Conservation (phyloP, 2,329 filamentous ascomycete species). For the Nannizziopsis barbatae region DNA sequence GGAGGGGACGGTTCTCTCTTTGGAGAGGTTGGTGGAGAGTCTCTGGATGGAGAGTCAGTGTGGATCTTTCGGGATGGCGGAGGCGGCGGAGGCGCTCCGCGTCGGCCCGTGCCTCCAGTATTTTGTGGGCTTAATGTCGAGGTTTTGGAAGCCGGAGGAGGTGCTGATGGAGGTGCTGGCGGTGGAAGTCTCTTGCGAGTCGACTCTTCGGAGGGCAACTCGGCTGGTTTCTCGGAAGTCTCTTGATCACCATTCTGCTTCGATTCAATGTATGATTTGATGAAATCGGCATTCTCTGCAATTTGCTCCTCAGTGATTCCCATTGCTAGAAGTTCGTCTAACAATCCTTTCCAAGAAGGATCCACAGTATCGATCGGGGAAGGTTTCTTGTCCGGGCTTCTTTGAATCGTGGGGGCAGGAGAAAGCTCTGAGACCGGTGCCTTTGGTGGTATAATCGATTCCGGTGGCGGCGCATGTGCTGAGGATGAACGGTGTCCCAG, state of each 20-base stretch:
- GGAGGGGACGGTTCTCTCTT: slow-evolving; percentile 61
- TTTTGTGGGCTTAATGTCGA: slow-evolving; percentile 48
- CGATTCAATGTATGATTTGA: slow-evolving; percentile 55
- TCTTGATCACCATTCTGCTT: slow-evolving; percentile 43
- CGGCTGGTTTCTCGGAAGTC: slow-evolving; percentile 24
- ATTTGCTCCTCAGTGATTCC: slow-evolving; percentile 60
- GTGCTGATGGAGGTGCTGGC: slow-evolving; percentile 48
- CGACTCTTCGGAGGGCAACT: slow-evolving; percentile 33
- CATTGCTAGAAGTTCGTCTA: slow-evolving; percentile 52
- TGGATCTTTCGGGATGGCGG: slow-evolving; percentile 39
- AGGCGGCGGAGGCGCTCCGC: slow-evolving; percentile 52
- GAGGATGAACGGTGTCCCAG: slow-evolving; percentile 42
- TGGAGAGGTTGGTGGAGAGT: slow-evolving; percentile 48
- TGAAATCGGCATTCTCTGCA: slow-evolving; percentile 56
- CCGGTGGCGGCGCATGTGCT: slow-evolving; percentile 27
- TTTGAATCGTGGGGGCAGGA: slow-evolving; percentile 23
- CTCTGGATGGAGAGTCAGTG: slow-evolving; percentile 32
- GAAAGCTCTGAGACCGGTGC: slow-evolving; percentile 19
- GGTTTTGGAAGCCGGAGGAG: slow-evolving; percentile 30
- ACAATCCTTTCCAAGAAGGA: slow-evolving; percentile 49
- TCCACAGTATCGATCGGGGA: slow-evolving; percentile 47
- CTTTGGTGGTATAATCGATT: slow-evolving; percentile 41
- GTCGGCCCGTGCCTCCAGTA: slow-evolving; percentile 44
- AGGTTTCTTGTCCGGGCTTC: slow-evolving; percentile 25
- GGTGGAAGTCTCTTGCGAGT: slow-evolving; percentile 47